phyloP scores from a whole-genome alignment of 1,139 yeast genomes.

The Candida glucosophila region DNA sequence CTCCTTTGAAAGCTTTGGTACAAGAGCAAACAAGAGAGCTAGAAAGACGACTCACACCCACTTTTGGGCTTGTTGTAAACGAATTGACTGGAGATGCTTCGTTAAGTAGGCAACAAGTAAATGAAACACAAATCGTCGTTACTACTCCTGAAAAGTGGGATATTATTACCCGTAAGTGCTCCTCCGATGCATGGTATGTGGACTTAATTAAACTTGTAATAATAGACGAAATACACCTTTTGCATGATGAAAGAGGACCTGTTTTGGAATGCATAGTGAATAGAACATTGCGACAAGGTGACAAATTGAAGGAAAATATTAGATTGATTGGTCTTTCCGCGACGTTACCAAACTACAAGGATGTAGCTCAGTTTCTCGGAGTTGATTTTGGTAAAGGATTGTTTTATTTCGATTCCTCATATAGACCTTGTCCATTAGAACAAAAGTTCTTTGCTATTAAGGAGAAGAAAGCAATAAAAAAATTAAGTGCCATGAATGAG shows the following conservation, averaged over 20 bases:
- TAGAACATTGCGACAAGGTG: conserved; percentile 49
- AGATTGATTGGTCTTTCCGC: conserved; percentile 88
- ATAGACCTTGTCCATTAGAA: conserved; percentile 86
- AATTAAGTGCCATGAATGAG: conserved; percentile 77
- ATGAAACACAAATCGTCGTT: conserved; percentile 74
- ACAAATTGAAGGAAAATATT: conserved; percentile 35
- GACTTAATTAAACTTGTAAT: conserved; percentile 65
- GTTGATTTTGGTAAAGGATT: conserved; percentile 54
- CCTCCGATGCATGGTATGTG: conserved; percentile 52
- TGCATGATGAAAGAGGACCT: conserved; percentile 95
- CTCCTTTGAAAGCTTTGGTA: conserved; percentile 91
- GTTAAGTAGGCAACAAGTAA: conserved; percentile 67
- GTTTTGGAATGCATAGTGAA: conserved; percentile 85
- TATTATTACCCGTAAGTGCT: conserved; percentile 79
- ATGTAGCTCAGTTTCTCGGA: conserved; percentile 75
- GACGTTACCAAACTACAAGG: conserved; percentile 82
- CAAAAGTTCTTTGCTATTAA: conserved; percentile 86
- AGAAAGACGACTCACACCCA: conserved; percentile 51
- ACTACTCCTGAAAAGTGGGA: conserved; percentile 99
- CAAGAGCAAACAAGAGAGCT: conserved; percentile 93
- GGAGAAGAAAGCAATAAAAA: conserved; percentile 75
- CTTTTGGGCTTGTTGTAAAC: conserved; percentile 64
- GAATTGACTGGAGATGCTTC: conserved; percentile 91
- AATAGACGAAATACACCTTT: conserved; percentile 86
- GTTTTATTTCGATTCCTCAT: conserved; percentile 75